phyloP scores from a whole-genome alignment of 495 filamentous ascomycete species.

The Hypoxylon fragiforme region DNA sequence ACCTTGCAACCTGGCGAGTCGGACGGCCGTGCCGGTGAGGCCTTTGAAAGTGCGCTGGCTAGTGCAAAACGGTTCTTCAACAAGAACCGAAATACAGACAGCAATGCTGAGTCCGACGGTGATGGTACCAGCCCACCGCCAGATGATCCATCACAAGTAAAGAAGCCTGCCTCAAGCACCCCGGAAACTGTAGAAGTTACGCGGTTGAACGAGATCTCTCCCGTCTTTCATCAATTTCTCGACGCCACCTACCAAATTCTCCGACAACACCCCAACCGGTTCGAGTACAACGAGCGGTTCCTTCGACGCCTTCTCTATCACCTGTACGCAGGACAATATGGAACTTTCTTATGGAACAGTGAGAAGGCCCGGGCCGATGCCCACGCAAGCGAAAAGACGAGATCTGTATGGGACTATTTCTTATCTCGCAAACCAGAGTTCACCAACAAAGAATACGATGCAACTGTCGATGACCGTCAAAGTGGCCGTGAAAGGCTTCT shows the following conservation, averaged over 20 bases:
- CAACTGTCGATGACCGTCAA: constrained; percentile 72
- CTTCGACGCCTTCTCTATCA: constrained; percentile 89
- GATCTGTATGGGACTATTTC: constrained; percentile 96
- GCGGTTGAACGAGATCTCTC: constrained; percentile 81
- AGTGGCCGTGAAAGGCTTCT: constrained; percentile 81
- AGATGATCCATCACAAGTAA: constrained; percentile 32
- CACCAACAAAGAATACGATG: constrained; percentile 76
- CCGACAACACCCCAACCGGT: constrained; percentile 82
- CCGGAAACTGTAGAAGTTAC: constrained; percentile 46
- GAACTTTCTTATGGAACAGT: constrained; percentile 93
- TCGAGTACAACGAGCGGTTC: constrained; percentile 97
- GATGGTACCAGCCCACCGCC: constrained; percentile 30
- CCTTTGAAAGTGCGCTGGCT: constrained; percentile 81
- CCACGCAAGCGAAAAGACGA: constrained; percentile 69
- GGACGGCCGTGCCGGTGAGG: constrained; percentile 67
- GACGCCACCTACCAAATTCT: constrained; percentile 93
- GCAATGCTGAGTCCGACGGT: constrained; percentile 52
- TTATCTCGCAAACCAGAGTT: constrained; percentile 77
- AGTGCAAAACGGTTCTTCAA: constrained; percentile 91
- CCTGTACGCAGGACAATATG: constrained; percentile 94
- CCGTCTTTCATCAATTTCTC: constrained; percentile 97
- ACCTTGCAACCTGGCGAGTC: constrained; percentile 57
- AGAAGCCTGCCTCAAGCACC: constrained; percentile 27
- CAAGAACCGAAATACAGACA: constrained; percentile 67
- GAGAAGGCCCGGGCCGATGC: constrained; percentile 87